A percentile compares a stretch with the other conserved stretches of the same genome.
These are phyloP conservation scores for Tetrastigma voinierianum DNA, from an alignment of 164 flowering plant species.

Conservation along the genomic window DNA sequence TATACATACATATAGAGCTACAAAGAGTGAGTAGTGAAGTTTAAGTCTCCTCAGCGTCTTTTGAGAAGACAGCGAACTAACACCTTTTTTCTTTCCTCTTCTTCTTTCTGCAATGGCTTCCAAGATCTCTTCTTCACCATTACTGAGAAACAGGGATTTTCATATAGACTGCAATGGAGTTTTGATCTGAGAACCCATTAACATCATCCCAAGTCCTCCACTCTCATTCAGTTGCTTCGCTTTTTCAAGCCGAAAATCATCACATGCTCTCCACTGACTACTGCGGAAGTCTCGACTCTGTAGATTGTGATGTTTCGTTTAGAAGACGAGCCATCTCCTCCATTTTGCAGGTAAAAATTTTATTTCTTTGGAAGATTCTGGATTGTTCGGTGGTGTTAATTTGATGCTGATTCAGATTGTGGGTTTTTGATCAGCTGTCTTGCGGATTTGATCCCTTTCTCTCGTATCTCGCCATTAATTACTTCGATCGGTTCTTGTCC, in stretches of 20 bases:
- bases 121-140: background rate
- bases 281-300: conserved; percentile 12
- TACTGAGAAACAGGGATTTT: background rate
- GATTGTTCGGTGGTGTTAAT: background rate
- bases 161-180: conserved; percentile 36
- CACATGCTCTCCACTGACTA: conserved; percentile 48
- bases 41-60: conserved; percentile 20
- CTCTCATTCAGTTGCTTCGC: conserved; percentile 26
- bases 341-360: conserved; percentile 35
- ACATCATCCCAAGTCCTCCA: conserved; percentile 17
- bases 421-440: conserved; percentile 28
- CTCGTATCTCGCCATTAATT: conserved; percentile 61
- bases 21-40: conserved; percentile 19
- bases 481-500: conserved; percentile 69
- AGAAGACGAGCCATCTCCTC: conserved; percentile 41
- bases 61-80: conserved; percentile 7
- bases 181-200: conserved; percentile 61
- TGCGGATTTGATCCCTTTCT: conserved; percentile 40
- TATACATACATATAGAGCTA: conserved; percentile 2
- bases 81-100: no score
- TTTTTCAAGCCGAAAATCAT: conserved; percentile 51
- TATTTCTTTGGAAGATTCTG: background rate
- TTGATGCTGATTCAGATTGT: background rate
- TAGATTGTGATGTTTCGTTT: conserved; percentile 18
- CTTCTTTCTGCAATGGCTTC: conserved; percentile 11